Evolutionary conservation across 345 rosid genomes (phyloP).

Genomic region (Euphorbia tirucalli): DNA sequence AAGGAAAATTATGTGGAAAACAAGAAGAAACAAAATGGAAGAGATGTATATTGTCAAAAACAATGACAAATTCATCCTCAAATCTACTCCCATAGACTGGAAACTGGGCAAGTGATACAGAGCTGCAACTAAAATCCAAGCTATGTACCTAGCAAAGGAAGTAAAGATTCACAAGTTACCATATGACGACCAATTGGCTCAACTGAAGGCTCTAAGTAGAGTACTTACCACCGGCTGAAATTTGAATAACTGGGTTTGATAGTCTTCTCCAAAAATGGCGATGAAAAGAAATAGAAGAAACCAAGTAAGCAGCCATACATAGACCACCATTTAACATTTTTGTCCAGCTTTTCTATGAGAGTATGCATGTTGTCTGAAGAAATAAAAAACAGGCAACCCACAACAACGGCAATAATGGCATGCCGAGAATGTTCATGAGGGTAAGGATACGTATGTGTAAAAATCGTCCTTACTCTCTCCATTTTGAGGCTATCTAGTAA

Average conservation of each 20-base stretch:
- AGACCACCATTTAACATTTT: conserved; percentile 95
- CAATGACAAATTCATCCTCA: conserved; percentile 99
- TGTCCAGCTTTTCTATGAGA: conserved; percentile 83
- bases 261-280: conserved; percentile 94
- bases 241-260: conserved; percentile 94
- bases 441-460: conserved; percentile 82
- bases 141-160: conserved; percentile 73
- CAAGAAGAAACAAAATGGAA: conserved; percentile 84
- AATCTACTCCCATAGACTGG: conserved; percentile 97
- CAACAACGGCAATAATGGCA: conserved; percentile 86
- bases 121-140: conserved; percentile 98
- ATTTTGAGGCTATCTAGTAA: conserved; percentile 58
- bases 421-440: conserved; percentile 99
- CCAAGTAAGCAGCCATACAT: conserved; percentile 98
- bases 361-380: conserved; percentile 97
- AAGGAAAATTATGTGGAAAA: conserved; percentile 86
- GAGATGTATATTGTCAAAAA: conserved; percentile 81
- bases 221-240: conserved; percentile 88
- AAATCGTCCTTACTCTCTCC: conserved; percentile 90
- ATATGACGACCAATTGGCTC: neutral
- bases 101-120: conserved; percentile 98
- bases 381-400: conserved; percentile 93
- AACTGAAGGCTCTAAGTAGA: conserved; percentile 7
- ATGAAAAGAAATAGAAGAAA: conserved; percentile 96
- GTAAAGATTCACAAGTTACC: conserved; percentile 9